phyloP scores from a whole-genome alignment of 1,139 yeast genomes.

The Sugiyamaella sp. region DNA sequence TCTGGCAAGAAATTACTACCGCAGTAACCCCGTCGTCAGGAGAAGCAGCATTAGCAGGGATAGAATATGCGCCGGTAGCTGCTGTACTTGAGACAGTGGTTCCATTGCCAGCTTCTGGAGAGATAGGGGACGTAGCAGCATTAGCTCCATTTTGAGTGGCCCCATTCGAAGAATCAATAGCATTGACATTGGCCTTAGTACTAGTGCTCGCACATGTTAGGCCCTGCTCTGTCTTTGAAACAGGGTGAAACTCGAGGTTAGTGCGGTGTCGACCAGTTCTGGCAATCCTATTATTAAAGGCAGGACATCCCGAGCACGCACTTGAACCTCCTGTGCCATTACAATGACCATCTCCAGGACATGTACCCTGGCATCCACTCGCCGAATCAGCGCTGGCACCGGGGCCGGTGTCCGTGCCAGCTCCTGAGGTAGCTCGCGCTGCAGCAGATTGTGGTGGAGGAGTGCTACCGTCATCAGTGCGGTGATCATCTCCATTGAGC shows the following conservation, averaged over 20 bases:
- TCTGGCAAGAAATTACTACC: constrained; percentile 69
- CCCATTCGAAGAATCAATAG: no score
- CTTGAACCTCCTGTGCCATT: constrained; percentile 85
- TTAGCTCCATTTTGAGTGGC: not conserved
- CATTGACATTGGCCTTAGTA: no score
- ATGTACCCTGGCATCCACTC: constrained; percentile 53
- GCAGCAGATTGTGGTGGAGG: not conserved
- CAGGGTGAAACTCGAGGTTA: not conserved
- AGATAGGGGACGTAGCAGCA: not conserved
- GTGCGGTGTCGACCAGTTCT: constrained; percentile 22
- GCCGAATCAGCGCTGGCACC: constrained; percentile 8
- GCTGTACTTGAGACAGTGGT: not conserved
- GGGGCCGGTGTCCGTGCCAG: constrained; percentile 17
- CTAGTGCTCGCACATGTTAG: no score
- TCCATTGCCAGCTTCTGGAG: constrained; percentile 14
- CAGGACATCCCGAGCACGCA: constrained; percentile 84
- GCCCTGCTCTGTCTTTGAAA: no score
- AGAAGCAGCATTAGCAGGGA: constrained; percentile 9
- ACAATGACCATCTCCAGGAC: constrained; percentile 83
- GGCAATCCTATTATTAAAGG: constrained; percentile 67
- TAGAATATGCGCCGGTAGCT: not conserved
- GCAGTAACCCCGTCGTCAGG: constrained; percentile 12
- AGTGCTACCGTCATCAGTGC: constrained; percentile 5
- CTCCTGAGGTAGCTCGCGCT: not conserved
- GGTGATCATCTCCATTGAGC: constrained; percentile 7